These are phyloP conservation scores for Candida boidinii DNA, from an alignment of 805 yeast genomes.

Conservation along the genomic window DNA sequence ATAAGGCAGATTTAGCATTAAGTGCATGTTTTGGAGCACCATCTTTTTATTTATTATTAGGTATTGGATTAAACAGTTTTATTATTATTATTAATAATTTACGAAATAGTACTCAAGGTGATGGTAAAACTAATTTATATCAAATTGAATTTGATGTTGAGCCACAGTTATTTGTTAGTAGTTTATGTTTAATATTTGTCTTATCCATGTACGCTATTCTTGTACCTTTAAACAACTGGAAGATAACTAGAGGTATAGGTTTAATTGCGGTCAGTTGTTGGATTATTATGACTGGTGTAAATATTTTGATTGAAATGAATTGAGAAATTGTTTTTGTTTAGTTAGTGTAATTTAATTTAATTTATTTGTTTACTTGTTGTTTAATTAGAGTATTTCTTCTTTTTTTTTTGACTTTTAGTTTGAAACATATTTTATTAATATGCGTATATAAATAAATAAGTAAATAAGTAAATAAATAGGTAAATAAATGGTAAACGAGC, in stretches of 20 bases:
- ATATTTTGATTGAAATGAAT: conserved; percentile 6
- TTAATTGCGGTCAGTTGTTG: conserved; percentile 21
- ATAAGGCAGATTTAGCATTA: conserved; percentile 34
- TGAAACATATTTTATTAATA: too few species aligned
- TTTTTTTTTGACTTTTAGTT: too few species aligned
- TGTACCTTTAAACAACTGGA: conserved; percentile 40
- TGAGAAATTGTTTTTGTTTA: too few species aligned
- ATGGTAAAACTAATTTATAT: neutral
- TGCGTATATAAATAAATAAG: too few species aligned
- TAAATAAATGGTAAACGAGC: too few species aligned
- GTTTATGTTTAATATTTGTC: conserved; percentile 30
- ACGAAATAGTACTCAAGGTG: conserved; percentile 4
- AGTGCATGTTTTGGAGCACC: conserved; percentile 51
- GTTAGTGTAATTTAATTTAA: too few species aligned
- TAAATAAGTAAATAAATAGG: too few species aligned
- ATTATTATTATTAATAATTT: conserved; percentile 16
- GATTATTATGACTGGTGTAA: conserved; percentile 16
- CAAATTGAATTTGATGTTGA: conserved; percentile 29
- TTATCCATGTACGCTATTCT: conserved; percentile 28
- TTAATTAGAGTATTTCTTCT: too few species aligned
- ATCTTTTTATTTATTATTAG: conserved; percentile 36
- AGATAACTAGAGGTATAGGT: conserved; percentile 34
- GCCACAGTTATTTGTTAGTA: conserved; percentile 27
- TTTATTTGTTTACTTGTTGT: too few species aligned
- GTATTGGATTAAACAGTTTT: conserved; percentile 40